Percentiles rank a stretch among this genome's conserved stretches.
Evolutionary conservation across 2,329 filamentous ascomycete species (phyloP).

Genomic region (Nectriaceae sp.): DNA sequence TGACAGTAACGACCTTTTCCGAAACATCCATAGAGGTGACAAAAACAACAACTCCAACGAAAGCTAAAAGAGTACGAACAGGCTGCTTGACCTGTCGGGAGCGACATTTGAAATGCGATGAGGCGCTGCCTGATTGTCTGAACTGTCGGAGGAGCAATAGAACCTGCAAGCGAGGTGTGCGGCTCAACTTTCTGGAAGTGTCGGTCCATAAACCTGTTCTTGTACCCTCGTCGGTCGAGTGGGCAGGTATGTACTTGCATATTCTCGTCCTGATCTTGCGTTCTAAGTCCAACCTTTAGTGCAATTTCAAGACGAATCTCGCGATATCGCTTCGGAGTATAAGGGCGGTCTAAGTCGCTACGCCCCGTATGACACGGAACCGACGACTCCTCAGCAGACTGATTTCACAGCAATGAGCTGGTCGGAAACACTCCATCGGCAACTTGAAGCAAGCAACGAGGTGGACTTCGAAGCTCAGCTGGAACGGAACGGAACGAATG

Average conservation of each 20-base stretch:
- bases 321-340: slow-evolving; percentile 89
- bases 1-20: background rate
- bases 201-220: slow-evolving; percentile 69
- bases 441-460: background rate
- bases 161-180: slow-evolving; percentile 80
- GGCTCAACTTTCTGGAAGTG: slow-evolving; percentile 89
- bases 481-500: background rate
- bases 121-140: slow-evolving; percentile 62
- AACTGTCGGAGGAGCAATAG: slow-evolving; percentile 90
- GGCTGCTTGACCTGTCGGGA: slow-evolving; percentile 90
- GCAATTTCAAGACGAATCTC: slow-evolving; percentile 84
- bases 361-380: slow-evolving; percentile 38
- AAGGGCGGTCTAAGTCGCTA: slow-evolving; percentile 77
- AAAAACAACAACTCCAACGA: slow-evolving; percentile 10
- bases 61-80: slow-evolving; percentile 79
- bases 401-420: background rate
- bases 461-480: background rate
- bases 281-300: too few species aligned
- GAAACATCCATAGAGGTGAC: background rate
- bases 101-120: slow-evolving; percentile 89
- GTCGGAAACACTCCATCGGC: background rate
- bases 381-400: background rate
- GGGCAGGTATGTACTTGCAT: slow-evolving; percentile 28
- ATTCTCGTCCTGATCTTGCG: too few species aligned
- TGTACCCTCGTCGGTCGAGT: slow-evolving; percentile 24